Base-by-base conservation (phyloP, 176 grass and related monocot genomes). In the Bolboschoenus planiculmis region DNA sequence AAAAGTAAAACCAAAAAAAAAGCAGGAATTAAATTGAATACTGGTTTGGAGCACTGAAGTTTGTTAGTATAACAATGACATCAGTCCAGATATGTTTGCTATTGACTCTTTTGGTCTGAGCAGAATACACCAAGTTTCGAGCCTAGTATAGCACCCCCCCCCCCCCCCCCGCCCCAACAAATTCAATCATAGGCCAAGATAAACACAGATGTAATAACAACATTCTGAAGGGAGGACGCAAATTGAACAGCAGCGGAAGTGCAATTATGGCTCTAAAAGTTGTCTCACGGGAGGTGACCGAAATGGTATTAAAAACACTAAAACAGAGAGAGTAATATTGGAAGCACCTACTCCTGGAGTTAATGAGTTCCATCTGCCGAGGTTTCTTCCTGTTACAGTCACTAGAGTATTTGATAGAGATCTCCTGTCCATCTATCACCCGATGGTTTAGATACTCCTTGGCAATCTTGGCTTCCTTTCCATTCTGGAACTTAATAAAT, bases 361-460 rank as follows among this genome's bases (percentile, higher is more conserved):
- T 74, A 26, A 74, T 76, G 14, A 76, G 44, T 24, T 13, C 44
- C 72, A 76, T 76, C 26, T 76, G 72, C 26, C 23, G 6, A 50
- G 72, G 26, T 50, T 76, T 76, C 44, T 76, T 76, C 46, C 72
- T 76, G 11, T 48, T 76, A 76, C 21, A 0, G 5, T 76, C 44
- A 31, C 14, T 50, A 51, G 44, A 76, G 27, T 76, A 76, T 10
- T 51, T 44, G 7, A 76, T 76, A 30, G 26, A 76, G 43, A 76
- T 76, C 26, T 76, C 72, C 72, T 76, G 44, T 13, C 72, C 72
- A 4, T 51, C 44, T 18, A 76, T 31, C 24, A 76, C 14, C 2
- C 44, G 42, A 76, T 76, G 26, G 26, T 76, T 76, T 31, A 76
- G 44, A 21, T 76, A 21, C 15, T 76, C 72, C 43, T 76, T 76